A percentile compares a stretch with the other conserved stretches of the same genome.
phyloP scores from a whole-genome alignment of 768 basidiomycete species.

The Boletus barrowsii region DNA sequence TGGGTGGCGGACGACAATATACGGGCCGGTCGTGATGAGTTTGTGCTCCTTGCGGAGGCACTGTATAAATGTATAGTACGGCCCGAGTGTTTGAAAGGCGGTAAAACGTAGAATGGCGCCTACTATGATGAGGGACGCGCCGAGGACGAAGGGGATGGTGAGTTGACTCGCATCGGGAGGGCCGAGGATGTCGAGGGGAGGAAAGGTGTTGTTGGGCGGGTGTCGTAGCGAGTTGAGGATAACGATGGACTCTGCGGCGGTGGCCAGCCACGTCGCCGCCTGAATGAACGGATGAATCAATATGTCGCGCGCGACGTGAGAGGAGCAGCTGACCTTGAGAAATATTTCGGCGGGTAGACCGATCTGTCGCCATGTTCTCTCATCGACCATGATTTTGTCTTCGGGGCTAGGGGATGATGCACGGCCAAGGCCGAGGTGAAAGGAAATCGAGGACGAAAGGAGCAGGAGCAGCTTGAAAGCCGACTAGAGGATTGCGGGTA shows the following conservation, averaged over 20 bases:
- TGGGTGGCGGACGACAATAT: slow-evolving; percentile 28
- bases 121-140: neutral
- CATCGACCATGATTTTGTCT: slow-evolving; percentile 5
- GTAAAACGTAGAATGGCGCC: slow-evolving; percentile 3
- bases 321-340: neutral
- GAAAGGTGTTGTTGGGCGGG: neutral
- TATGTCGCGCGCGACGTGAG: neutral
- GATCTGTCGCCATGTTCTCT: slow-evolving; percentile 6
- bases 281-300: neutral
- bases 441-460: slow-evolving; percentile 4
- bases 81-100: slow-evolving; percentile 18
- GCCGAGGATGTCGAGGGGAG: slow-evolving; percentile 1
- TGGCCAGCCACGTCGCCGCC: neutral
- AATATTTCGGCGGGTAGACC: neutral
- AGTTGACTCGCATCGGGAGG: slow-evolving; percentile 3
- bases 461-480: slow-evolving; percentile 7
- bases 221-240: neutral
- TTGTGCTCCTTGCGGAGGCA: slow-evolving; percentile 18
- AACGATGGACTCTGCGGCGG: neutral
- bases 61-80: slow-evolving; percentile 17
- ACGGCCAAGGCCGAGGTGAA: neutral
- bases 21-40: slow-evolving; percentile 27
- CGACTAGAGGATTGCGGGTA: neutral
- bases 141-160: slow-evolving; percentile 4
- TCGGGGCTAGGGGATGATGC: neutral